Percentiles rank a stretch among this genome's conserved stretches.
Evolutionary conservation across 2,329 filamentous ascomycete species (phyloP).

Genomic region (Akanthomyces dipterigenus): DNA sequence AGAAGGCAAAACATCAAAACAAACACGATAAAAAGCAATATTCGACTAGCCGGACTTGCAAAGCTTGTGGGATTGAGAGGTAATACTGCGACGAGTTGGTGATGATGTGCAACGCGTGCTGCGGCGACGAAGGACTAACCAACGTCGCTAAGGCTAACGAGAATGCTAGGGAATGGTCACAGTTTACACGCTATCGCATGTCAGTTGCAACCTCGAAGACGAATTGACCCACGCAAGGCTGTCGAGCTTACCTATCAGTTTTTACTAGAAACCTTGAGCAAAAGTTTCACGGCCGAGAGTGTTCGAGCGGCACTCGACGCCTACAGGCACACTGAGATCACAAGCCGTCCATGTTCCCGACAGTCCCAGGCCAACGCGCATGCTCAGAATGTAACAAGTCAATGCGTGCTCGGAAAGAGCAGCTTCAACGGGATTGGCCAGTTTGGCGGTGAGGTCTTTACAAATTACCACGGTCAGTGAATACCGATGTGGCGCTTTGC

Average conservation of each 20-base stretch:
- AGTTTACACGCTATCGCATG: background rate
- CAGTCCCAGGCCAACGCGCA: conserved; percentile 2
- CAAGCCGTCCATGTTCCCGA: background rate
- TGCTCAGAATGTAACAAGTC: background rate
- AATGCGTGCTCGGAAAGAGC: background rate
- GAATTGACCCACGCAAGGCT: background rate
- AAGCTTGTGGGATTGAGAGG: no score
- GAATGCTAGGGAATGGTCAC: background rate
- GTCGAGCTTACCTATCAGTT: conserved; percentile 4
- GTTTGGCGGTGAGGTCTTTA: background rate
- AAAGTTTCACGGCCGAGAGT: conserved; percentile 1
- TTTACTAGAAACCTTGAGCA: background rate
- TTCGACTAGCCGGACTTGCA: no score
- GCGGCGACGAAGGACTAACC: background rate
- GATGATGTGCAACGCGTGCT: no score
- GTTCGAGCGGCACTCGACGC: background rate
- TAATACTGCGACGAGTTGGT: no score
- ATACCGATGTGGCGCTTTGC: no score
- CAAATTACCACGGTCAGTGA: no score
- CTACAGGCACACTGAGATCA: background rate
- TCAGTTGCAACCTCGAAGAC: background rate
- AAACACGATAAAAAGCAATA: background rate
- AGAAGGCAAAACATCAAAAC: background rate
- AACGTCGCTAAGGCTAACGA: background rate
- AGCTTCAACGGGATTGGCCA: background rate